Base-by-base conservation (phyloP, 1,139 yeast genomes). In the Yamadazyma mexicana region DNA sequence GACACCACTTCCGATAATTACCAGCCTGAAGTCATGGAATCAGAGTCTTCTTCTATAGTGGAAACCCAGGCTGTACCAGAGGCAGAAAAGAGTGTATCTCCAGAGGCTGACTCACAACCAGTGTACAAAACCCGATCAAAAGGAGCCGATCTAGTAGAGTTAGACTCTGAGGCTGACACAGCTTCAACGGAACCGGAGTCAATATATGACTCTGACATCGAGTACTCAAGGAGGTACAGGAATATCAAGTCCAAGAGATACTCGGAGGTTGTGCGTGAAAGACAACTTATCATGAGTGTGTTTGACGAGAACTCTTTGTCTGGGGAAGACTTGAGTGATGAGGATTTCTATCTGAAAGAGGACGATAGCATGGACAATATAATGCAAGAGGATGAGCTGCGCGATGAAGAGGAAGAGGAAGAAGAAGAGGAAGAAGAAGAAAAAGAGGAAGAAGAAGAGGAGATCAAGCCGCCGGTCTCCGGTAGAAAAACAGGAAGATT, bases 231-330 rank as follows among this genome's bases (percentile, higher is more conserved):
- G 14, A 26, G 29, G 16, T 10, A 12, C 12, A 12, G 12, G n/a
- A 16, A 8, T 4, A 24, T 4, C 33, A 33, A 12, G 9, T 11
- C 16, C 7, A 10, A n/a, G 4, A 16, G 37, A 11, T 27, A 35
- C 31, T 35, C 28, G 37, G 38, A 32, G 25, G 27, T 20, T 24
- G 11, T 31, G 2, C 33, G 35, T 14, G 45, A 41, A 22, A 27
- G 38, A 17, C 31, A 31, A 28, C 36, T 34, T 9, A 42, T 41
- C 24, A 31, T 31, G 24, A 40, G 38, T 25, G 40, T 44, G 16
- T 42, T 37, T 28, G 43, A 40, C 15, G 41, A 27, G 6, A n/a
- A 28, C 16, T 10, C 30, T 27, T 28, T 16, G 31, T 28, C 17
- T 3, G 12, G 16, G 12, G 31, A 28, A 4, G 31, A 15, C 5